Evolutionary conservation across 345 rosid species (phyloP).

Genomic region (Carallia pectinifolia): DNA sequence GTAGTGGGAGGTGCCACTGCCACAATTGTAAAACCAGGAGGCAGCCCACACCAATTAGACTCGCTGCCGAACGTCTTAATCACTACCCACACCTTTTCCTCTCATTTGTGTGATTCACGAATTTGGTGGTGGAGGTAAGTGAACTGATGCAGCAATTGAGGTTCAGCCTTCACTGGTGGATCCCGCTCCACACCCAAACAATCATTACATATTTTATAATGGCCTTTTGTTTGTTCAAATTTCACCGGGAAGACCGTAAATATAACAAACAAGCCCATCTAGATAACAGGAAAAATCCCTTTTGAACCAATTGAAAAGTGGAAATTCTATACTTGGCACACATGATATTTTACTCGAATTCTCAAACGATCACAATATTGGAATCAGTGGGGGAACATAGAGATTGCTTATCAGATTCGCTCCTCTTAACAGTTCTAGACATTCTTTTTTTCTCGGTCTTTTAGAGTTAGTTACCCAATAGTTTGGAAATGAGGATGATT

Average conservation of each 20-base stretch:
- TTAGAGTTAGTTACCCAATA: too few relatives aligned
- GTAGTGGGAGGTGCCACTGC: constrained; percentile 20
- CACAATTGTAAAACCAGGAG: constrained; percentile 15
- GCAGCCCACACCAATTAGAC: constrained; percentile 13
- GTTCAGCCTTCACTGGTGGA: constrained; percentile 30
- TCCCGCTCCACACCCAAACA: neutral
- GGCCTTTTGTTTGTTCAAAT: neutral
- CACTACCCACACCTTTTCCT: constrained; percentile 5
- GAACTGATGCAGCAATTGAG: neutral
- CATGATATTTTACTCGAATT: too few relatives aligned
- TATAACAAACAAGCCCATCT: neutral
- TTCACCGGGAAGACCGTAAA: neutral
- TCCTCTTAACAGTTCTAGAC: too few relatives aligned
- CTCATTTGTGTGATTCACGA: constrained; percentile 4
- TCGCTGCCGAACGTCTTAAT: constrained; percentile 23
- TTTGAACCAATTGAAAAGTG: too few relatives aligned
- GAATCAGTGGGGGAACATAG: too few relatives aligned
- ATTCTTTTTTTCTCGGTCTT: too few relatives aligned
- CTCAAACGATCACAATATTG: too few relatives aligned
- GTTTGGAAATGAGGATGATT: too few relatives aligned
- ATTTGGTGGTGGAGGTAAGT: neutral
- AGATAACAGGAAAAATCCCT: too few relatives aligned
- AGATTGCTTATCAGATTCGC: too few relatives aligned
- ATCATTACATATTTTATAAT: constrained; percentile 3
- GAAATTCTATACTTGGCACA: too few relatives aligned